phyloP scores from a whole-genome alignment of 495 filamentous ascomycete genomes.

The Achaetomiella virescens region DNA sequence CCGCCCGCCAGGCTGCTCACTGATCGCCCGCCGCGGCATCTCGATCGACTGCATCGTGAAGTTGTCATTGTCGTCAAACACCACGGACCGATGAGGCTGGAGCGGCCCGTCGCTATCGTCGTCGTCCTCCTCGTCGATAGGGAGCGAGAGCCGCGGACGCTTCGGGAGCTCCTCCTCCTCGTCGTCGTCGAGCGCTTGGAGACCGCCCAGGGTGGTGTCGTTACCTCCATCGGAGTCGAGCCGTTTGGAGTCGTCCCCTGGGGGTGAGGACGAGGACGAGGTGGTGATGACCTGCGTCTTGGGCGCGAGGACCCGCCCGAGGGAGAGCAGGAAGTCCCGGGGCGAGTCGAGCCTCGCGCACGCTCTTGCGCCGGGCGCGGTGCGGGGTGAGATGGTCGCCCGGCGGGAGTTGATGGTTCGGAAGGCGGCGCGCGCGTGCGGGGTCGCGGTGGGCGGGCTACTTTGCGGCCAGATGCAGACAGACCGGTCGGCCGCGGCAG shows the following conservation, averaged over 20 bases:
- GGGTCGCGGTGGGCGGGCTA: constrained; percentile 44
- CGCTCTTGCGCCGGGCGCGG: constrained; percentile 59
- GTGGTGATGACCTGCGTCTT: constrained; percentile 47
- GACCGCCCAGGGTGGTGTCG: constrained; percentile 26
- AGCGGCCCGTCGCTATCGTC: constrained; percentile 45
- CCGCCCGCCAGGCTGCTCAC: constrained; percentile 42
- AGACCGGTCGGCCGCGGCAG: constrained; percentile 17
- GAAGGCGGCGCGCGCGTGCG: constrained; percentile 59
- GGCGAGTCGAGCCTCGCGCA: constrained; percentile 68
- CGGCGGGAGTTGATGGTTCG: constrained; percentile 65
- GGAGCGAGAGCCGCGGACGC: constrained; percentile 62
- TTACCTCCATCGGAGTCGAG: constrained; percentile 1
- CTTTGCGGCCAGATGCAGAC: constrained; percentile 35
- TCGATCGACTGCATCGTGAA: constrained; percentile 65
- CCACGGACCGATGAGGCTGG: constrained; percentile 56
- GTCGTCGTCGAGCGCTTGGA: constrained; percentile 49
- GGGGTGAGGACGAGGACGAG: constrained; percentile 56
- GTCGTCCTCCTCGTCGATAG: constrained; percentile 56
- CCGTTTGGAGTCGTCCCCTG: constrained; percentile 5
- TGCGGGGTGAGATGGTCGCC: constrained; percentile 64
- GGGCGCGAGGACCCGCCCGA: constrained; percentile 61
- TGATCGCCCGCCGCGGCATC: constrained; percentile 54
- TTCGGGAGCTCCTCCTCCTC: constrained; percentile 57
- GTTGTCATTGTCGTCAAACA: constrained; percentile 59
- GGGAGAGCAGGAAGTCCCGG: constrained; percentile 59